Evolutionary conservation across 1,284 basidiomycete species (phyloP).

Genomic region (Tilletia indica): DNA sequence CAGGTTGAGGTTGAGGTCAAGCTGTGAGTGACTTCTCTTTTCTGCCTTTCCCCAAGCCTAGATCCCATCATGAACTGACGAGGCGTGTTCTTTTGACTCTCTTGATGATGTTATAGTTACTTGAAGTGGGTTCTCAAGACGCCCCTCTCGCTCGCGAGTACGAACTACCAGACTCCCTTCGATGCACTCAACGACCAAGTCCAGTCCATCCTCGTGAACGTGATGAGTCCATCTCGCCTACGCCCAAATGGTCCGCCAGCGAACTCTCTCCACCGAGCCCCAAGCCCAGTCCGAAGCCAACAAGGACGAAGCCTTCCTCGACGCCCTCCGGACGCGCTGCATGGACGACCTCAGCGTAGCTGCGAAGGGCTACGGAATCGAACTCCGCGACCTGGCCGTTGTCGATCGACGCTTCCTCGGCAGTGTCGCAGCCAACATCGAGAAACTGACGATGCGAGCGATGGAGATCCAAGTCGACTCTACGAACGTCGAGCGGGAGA

Average conservation of each 20-base stretch:
- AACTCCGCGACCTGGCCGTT: constrained; percentile 74
- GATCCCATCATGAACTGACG: too few relatives aligned
- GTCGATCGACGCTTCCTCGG: constrained; percentile 79
- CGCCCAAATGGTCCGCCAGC: constrained; percentile 71
- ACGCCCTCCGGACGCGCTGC: constrained; percentile 72
- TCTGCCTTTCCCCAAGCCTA: too few relatives aligned
- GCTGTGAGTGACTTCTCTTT: constrained; percentile 64
- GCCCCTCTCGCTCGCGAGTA: constrained; percentile 63
- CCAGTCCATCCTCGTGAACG: constrained; percentile 76
- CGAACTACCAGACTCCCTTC: constrained; percentile 76
- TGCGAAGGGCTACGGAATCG: constrained; percentile 73
- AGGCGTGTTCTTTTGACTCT: constrained; percentile 59
- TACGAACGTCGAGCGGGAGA: constrained; percentile 77
- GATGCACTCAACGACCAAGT: constrained; percentile 76
- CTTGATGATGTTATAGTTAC: constrained; percentile 69
- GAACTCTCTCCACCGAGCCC: constrained; percentile 71
- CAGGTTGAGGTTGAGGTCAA: constrained; percentile 78
- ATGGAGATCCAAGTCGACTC: constrained; percentile 78
- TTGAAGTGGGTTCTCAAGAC: constrained; percentile 21
- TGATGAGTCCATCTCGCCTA: constrained; percentile 71
- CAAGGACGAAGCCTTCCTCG: constrained; percentile 71
- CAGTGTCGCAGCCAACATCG: constrained; percentile 76
- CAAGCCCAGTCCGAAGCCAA: constrained; percentile 67
- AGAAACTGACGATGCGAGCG: constrained; percentile 74
- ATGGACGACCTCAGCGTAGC: constrained; percentile 78